phyloP scores from a whole-genome alignment of 108 stramenopile genomes.

The Stephanodiscus minutulus region DNA sequence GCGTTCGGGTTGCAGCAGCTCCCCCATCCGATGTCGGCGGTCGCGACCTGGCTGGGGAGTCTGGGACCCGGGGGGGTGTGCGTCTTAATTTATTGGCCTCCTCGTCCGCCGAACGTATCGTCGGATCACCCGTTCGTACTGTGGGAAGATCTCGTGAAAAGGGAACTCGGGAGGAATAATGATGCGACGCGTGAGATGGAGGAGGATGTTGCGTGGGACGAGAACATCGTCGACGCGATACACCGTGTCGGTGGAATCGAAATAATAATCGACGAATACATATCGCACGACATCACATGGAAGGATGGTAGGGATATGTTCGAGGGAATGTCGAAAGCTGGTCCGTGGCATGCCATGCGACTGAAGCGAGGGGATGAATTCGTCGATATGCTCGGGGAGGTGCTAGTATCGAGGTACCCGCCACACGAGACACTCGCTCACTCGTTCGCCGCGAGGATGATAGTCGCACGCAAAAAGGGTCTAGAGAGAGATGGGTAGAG shows the following conservation, averaged over 20 bases:
- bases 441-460: conserved; percentile 12
- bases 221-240: neutral
- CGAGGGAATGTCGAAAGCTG: conserved; percentile 15
- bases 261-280: neutral
- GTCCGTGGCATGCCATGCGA: conserved; percentile 22
- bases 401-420: neutral
- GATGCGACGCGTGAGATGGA: too few relatives aligned
- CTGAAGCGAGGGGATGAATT: conserved; percentile 19
- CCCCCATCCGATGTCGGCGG: neutral
- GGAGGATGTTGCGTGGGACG: conserved; percentile 1
- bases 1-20: conserved; percentile 24
- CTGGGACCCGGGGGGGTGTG: neutral
- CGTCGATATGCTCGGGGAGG: conserved; percentile 11
- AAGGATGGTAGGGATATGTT: conserved; percentile 18
- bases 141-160: conserved; percentile 1
- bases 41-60: neutral
- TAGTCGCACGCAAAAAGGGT: neutral
- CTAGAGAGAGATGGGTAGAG: too few relatives aligned
- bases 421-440: neutral
- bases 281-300: conserved; percentile 6
- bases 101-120: neutral
- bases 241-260: neutral
- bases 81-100: conserved; percentile 9
- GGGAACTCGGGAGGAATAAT: too few relatives aligned
- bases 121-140: neutral